phyloP scores from a whole-genome alignment of 2,329 filamentous ascomycete genomes.

The Graphiopsis chlorocephala region DNA sequence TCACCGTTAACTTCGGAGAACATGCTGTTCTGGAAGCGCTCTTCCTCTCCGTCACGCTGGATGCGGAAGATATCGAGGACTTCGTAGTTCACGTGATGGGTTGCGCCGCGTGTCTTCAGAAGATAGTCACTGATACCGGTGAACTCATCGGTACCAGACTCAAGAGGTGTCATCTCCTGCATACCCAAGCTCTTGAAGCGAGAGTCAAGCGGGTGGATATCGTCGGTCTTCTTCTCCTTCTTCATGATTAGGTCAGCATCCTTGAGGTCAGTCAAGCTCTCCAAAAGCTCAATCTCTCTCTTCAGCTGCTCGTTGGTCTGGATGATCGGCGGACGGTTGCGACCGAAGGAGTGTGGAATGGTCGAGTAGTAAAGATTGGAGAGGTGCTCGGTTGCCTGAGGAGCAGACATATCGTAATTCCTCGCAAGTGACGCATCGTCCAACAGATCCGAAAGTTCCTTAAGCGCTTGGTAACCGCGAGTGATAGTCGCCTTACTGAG shows the following conservation, averaged over 20 bases:
- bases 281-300: slow-evolving; percentile 73
- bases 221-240: slow-evolving; percentile 46
- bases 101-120: slow-evolving; percentile 61
- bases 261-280: slow-evolving; percentile 82
- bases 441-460: slow-evolving; percentile 69
- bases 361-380: slow-evolving; percentile 78
- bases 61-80: slow-evolving; percentile 80
- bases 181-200: slow-evolving; percentile 70
- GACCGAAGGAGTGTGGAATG: slow-evolving; percentile 79
- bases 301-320: slow-evolving; percentile 58
- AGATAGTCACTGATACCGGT: slow-evolving; percentile 65
- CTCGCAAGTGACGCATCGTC: slow-evolving; percentile 51
- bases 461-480: slow-evolving; percentile 72
- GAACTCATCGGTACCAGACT: slow-evolving; percentile 61
- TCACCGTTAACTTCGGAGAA: slow-evolving; percentile 63
- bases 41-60: slow-evolving; percentile 68
- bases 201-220: slow-evolving; percentile 65
- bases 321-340: slow-evolving; percentile 70
- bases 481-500: slow-evolving; percentile 75
- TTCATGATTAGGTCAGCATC: slow-evolving; percentile 77
- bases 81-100: slow-evolving; percentile 60
- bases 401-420: slow-evolving; percentile 31
- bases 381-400: slow-evolving; percentile 56
- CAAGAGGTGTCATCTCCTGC: slow-evolving; percentile 72
- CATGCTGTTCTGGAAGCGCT: slow-evolving; percentile 61